A percentile compares a stretch with the other conserved stretches of the same genome.
These are phyloP conservation scores for Setaria viridis DNA, from an alignment of 202 grass and related monocot species.

Conservation along the genomic window DNA sequence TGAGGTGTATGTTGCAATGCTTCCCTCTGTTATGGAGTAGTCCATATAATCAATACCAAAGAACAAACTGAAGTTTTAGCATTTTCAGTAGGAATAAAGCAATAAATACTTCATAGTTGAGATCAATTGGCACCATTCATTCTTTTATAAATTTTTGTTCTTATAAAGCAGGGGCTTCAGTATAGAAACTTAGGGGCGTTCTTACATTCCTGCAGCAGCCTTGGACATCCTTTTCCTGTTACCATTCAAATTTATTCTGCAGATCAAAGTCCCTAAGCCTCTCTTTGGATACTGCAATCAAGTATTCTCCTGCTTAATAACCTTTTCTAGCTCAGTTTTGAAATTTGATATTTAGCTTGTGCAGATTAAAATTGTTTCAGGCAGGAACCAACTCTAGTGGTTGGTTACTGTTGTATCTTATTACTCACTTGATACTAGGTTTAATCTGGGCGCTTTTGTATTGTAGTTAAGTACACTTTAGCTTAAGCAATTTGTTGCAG, in stretches of 20 bases:
- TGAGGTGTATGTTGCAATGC: neutral
- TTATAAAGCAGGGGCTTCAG: neutral
- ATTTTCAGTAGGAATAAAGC: neutral
- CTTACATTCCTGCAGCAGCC: neutral
- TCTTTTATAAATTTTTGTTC: neutral
- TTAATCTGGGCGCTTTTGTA: conserved; percentile 27
- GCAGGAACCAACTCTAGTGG: neutral
- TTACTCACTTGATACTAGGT: neutral
- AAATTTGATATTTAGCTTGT: neutral
- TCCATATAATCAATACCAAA: conserved; percentile 11
- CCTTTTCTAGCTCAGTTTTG: neutral
- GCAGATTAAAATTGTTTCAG: conserved; percentile 7
- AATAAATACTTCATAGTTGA: neutral
- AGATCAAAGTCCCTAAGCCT: neutral
- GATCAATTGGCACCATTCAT: neutral
- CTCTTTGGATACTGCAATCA: neutral
- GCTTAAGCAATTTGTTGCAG: neutral
- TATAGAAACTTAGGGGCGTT: neutral
- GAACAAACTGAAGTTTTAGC: neutral
- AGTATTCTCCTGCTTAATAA: conserved; percentile 13
- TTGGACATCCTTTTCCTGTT: neutral
- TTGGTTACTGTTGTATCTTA: neutral
- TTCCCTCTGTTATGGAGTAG: neutral
- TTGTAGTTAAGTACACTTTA: conserved; percentile 5
- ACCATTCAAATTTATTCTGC: neutral